Conservation (phyloP, 1,139 yeast species). For the Blastobotrys elegans region DNA sequence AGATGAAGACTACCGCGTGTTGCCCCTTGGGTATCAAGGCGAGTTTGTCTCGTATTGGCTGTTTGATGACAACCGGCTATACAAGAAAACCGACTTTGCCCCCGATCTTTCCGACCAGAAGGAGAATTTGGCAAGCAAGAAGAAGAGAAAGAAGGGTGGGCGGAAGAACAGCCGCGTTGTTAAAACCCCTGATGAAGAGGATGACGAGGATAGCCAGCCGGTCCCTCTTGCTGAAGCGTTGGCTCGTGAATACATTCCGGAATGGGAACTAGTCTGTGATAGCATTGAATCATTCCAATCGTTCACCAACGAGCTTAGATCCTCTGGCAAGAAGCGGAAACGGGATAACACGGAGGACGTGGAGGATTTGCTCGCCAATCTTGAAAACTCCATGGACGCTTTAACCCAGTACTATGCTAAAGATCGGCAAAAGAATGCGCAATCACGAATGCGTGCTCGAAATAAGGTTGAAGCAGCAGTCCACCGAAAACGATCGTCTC, state of each 20-base stretch:
- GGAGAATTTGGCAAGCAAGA: not conserved
- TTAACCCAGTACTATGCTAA: constrained; percentile 29
- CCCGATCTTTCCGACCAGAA: constrained; percentile 8
- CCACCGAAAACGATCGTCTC: constrained; percentile 30
- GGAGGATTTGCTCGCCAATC: constrained; percentile 17
- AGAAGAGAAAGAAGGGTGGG: constrained; percentile 10
- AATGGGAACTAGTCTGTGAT: constrained; percentile 35
- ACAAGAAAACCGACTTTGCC: constrained; percentile 17
- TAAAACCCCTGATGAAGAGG: constrained; percentile 11
- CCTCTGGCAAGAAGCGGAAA: constrained; percentile 14
- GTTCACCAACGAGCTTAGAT: constrained; percentile 23
- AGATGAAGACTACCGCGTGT: constrained; percentile 25
- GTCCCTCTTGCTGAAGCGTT: constrained; percentile 12
- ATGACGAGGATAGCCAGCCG: constrained; percentile 19
- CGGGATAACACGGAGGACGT: constrained; percentile 5
- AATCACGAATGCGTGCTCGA: constrained; percentile 25
- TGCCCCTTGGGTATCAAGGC: constrained; percentile 33
- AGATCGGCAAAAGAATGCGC: constrained; percentile 24
- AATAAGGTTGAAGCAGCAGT: constrained; percentile 25
- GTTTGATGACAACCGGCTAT: constrained; percentile 36
- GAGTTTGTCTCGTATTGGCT: constrained; percentile 31
- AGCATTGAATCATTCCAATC: constrained; percentile 30
- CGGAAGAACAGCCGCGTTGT: not conserved
- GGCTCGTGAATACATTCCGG: constrained; percentile 19
- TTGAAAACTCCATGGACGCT: constrained; percentile 28